Base-by-base conservation (phyloP, 140 eudicot species). In the Senecio squalidus region DNA sequence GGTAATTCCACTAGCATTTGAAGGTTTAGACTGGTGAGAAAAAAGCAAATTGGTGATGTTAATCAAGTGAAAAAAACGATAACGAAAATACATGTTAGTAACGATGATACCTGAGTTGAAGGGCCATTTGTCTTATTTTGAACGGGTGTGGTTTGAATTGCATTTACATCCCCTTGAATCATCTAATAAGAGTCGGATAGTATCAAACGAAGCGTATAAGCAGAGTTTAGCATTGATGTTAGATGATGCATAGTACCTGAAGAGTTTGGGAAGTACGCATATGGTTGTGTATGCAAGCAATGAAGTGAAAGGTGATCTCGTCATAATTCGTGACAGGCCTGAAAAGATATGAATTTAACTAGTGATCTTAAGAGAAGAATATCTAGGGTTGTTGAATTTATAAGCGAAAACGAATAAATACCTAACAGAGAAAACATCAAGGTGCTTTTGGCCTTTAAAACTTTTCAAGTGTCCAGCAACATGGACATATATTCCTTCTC, bases 251-350 rank as follows among this genome's bases (percentile, higher is more conserved):
- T 14, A 44, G 6, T 78, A 90, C 98, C 98, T 80, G 78, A 27
- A n/a, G n/a, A n/a, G 18, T 16, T 49, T 44, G 72, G 39, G 73
- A 34, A 15, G 75, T 67, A 67, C 70, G 47, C 66, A 63, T 6
- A 64, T 83, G 84, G 67, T 77, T 51, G 76, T 74, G 83, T 39
- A 81, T 66, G 50, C 91, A 90, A 36, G 86, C 91, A 31, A 83
- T 53, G 72, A 83, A 90, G 73, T 90, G 98, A 65, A 31, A 70
- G 44, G 95, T 65, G 58, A 90, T 62, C 76, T 86, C 98, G 72
- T 83, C 79, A 62, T 70, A 90, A 64, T 90, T 78, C 13, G 75
- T 83, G 60, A 90, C 79, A 29, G 98, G 94, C 88, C 98, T 90
- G 85, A 65, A 73, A 54, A n/a, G n/a, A n/a, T n/a, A n/a, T n/a